Base-by-base conservation (phyloP, 306 rosid species). In the Medicago arabica region DNA sequence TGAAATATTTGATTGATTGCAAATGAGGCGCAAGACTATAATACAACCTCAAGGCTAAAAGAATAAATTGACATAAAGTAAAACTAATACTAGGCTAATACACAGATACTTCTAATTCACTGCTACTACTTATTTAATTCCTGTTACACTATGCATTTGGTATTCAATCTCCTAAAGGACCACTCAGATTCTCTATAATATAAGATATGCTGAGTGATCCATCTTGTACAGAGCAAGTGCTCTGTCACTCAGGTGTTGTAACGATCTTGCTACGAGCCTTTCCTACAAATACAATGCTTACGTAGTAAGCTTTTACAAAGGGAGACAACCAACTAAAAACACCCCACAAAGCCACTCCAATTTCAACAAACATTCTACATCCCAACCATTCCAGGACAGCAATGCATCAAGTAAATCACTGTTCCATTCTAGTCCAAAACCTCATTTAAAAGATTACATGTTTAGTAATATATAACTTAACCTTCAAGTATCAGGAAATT, bases 341-440 rank as follows among this genome's bases (percentile, higher is more conserved):
- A 18, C 14, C 69, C 16, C 69, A 63, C 49, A 38, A 9, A 38
- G 49, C 25, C 46, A 38, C 69, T 16, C 18, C 46, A 38, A 16
- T n/a, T 16, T 10, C 46, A 38, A 38, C 9, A 38, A 38, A 9
- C 38, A 63, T n/a, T 40, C 25, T 63, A 6, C 23, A 28, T 36
- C 69, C 25, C 49, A 63, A 63, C 47, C 49, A 63, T 62, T 62
- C 13, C 25, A n/a, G 47, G 47, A n/a, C 25, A 38, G 69, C 49
- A 63, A n/a, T 10, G 39, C 28, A 36, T 38, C 38, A 34, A 34
- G 38, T 34, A 6, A 4, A 34, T 34, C 23, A 38, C 67, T 61
- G 17, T 66, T 64, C 15, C 51, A 15, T 16, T 4, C 51, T 12
- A 46, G 51, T 46, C 7, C 51, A 46, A 46, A 46, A 13, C 51